Percentiles rank a stretch among this genome's conserved stretches.
phyloP scores from a whole-genome alignment of 495 filamentous ascomycete species.

The Xylaria castorea region DNA sequence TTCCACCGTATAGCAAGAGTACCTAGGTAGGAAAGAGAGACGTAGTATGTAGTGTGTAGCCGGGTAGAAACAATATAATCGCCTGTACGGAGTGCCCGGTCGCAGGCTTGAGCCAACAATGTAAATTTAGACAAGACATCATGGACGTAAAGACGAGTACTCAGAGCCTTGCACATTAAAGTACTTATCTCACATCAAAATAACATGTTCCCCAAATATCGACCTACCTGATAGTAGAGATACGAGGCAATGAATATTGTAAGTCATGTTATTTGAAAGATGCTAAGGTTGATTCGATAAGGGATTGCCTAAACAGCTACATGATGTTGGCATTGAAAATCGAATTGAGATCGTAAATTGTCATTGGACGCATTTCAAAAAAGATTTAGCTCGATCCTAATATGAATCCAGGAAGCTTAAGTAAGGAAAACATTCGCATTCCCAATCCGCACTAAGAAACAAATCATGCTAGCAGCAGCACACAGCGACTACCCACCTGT shows the following conservation, averaged over 20 bases:
- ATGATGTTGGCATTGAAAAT: not conserved
- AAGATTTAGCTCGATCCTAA: not conserved
- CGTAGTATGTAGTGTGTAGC: not conserved
- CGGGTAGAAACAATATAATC: no score
- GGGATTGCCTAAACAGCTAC: not conserved
- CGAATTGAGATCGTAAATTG: not conserved
- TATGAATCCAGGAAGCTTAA: not conserved
- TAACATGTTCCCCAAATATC: not conserved
- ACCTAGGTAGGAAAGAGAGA: not conserved
- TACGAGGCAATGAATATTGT: not conserved
- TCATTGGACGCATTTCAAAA: not conserved
- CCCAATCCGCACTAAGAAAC: not conserved
- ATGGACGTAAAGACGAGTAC: not conserved
- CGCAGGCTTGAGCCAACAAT: not conserved
- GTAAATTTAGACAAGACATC: not conserved
- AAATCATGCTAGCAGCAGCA: not conserved
- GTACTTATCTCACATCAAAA: not conserved
- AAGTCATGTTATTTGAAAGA: not conserved
- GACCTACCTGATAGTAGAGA: not conserved
- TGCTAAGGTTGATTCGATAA: not conserved
- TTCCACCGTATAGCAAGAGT: not conserved
- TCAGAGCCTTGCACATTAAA: not conserved
- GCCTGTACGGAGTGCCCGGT: no score
- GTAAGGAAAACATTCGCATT: not conserved
- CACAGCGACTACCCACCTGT: not conserved